Percentiles rank a stretch among this genome's conserved stretches.
Evolutionary conservation across 495 filamentous ascomycete species (phyloP).

Genomic region (Hypoxylon rickii): DNA sequence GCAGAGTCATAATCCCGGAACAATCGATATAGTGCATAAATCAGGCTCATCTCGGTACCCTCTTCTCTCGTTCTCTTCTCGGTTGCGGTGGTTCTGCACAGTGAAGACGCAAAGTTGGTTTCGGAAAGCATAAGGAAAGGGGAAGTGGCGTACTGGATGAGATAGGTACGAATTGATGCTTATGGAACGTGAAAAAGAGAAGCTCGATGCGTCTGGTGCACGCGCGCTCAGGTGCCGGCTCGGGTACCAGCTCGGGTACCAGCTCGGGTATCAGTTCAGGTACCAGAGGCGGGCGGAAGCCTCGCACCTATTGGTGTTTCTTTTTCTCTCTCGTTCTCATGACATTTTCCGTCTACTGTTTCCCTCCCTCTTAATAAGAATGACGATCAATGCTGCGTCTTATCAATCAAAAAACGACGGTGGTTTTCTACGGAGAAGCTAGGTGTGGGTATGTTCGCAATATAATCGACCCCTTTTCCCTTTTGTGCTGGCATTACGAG

Average conservation of each 20-base stretch:
- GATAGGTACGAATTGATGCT: constrained; percentile 57
- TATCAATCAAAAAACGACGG: constrained; percentile 11
- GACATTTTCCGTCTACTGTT: constrained; percentile 26
- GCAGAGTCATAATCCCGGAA: constrained; percentile 46
- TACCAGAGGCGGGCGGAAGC: too few relatives aligned
- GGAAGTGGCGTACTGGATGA: constrained; percentile 52
- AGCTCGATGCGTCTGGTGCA: constrained; percentile 34
- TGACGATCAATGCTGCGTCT: constrained; percentile 25
- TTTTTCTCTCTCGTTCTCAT: constrained; percentile 15
- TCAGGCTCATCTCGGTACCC: constrained; percentile 38
- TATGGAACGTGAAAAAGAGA: constrained; percentile 39
- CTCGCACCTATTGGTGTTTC: constrained; percentile 24
- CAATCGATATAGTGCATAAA: constrained; percentile 55
- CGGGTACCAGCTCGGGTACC: too few relatives aligned
- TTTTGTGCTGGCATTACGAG: constrained; percentile 30
- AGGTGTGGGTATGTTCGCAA: constrained; percentile 16
- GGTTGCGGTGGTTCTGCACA: constrained; percentile 44
- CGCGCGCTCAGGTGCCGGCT: too few relatives aligned
- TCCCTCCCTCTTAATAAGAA: constrained; percentile 36
- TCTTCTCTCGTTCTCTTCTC: constrained; percentile 35
- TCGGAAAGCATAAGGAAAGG: constrained; percentile 48
- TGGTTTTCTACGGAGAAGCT: constrained; percentile 12
- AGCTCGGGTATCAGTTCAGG: too few relatives aligned
- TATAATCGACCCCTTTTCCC: constrained; percentile 16
- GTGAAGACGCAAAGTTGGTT: constrained; percentile 45